Conservation (phyloP, 192 early-diverging fungal species). For the Funneliformis geosporum region DNA sequence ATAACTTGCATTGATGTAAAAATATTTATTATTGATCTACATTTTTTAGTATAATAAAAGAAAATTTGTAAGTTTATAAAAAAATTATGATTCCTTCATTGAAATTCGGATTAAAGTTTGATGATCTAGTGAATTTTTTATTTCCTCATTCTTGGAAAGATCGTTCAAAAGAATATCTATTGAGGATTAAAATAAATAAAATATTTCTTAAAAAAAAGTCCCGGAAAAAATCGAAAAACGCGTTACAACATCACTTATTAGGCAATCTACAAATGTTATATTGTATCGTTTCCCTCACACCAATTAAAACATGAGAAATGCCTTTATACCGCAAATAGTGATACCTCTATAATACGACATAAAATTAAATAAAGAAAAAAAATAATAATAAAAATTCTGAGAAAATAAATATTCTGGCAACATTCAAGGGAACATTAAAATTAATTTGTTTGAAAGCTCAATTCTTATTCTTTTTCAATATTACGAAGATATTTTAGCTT, state of each 20-base stretch:
- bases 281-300: constrained; percentile 85
- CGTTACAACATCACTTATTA: constrained; percentile 32
- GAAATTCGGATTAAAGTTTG: too few relatives aligned
- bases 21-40: too few relatives aligned
- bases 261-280: constrained; percentile 82
- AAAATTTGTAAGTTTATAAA: too few relatives aligned
- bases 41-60: too few relatives aligned
- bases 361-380: constrained; percentile 42
- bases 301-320: constrained; percentile 75
- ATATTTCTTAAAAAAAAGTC: neutral
- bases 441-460: too few relatives aligned
- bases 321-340: constrained; percentile 36
- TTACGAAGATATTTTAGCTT: too few relatives aligned
- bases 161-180: constrained; percentile 60
- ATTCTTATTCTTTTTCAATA: too few relatives aligned
- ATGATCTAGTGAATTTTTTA: constrained; percentile 39
- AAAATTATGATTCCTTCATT: too few relatives aligned
- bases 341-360: constrained; percentile 54
- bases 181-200: neutral
- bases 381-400: too few relatives aligned
- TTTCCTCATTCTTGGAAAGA: constrained; percentile 46
- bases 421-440: too few relatives aligned
- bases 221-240: neutral
- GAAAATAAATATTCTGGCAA: too few relatives aligned
- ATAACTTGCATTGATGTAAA: too few relatives aligned